phyloP scores from a whole-genome alignment of 1,284 basidiomycete genomes.

The Marasmius sp. region DNA sequence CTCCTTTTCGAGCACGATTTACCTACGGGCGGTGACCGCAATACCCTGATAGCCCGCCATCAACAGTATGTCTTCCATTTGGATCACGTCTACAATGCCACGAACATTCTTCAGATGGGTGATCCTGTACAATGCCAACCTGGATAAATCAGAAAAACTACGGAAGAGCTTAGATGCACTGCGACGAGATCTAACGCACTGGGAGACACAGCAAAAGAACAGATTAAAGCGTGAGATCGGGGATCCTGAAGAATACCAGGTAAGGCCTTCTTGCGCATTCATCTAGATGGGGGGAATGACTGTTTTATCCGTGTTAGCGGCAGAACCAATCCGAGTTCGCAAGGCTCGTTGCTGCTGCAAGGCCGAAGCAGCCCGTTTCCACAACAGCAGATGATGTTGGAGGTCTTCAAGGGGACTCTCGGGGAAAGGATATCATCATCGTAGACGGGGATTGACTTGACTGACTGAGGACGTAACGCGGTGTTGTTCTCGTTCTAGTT shows the following conservation, averaged over 20 bases:
- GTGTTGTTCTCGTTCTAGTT: too few relatives aligned
- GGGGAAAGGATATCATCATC: background rate
- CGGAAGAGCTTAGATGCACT: conserved; percentile 51
- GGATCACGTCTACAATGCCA: background rate
- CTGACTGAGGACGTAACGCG: too few relatives aligned
- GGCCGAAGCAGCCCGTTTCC: conserved; percentile 6
- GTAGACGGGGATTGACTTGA: background rate
- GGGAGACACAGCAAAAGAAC: conserved; percentile 52
- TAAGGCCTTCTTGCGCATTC: background rate
- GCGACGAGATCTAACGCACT: conserved; percentile 50
- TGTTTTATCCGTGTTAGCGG: conserved; percentile 4
- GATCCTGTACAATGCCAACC: conserved; percentile 67
- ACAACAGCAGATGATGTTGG: background rate
- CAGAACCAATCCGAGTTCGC: conserved; percentile 16
- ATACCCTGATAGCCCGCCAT: conserved; percentile 55
- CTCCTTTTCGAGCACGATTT: conserved; percentile 53
- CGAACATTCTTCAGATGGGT: conserved; percentile 51
- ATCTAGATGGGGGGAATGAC: conserved; percentile 8
- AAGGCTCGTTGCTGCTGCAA: conserved; percentile 12
- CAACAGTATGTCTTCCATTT: conserved; percentile 42
- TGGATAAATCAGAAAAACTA: conserved; percentile 51
- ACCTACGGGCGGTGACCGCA: conserved; percentile 51
- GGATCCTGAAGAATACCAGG: conserved; percentile 11
- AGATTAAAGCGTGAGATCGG: conserved; percentile 25
- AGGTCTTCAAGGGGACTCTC: background rate